Evolutionary conservation across 1,139 yeast genomes (phyloP), one percentile per base, ranked within the genome.

Genomic region (Debaryomyces nepalensis): DNA sequence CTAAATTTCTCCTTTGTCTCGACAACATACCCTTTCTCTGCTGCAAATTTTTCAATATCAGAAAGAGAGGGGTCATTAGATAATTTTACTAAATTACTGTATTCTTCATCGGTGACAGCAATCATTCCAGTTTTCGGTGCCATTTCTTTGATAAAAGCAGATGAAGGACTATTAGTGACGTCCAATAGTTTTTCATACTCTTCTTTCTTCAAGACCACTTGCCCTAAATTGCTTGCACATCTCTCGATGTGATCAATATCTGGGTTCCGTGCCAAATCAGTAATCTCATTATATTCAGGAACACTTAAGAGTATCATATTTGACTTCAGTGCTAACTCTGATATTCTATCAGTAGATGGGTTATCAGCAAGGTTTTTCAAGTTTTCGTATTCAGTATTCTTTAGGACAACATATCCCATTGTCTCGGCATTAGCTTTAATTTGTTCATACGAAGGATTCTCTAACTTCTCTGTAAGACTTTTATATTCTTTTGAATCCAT

Each of bases 1-100:
- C 31, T 16, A 3, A 16, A 61, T 6, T 65, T 69, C 7, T 48
- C 48, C 3, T 41, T 50, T 2, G 56, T 42, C 36, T 76, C 30
- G 3, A 76, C 46, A 6, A 53, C 53, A 26, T 61, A 56, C 2
- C 68, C 68, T 11, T 57, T 42, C 14, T 47, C 51, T 2, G 46
- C 37, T 0, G 79, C 76, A 40, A 64, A 63, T 4, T 56, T 57
- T 8, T 48, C 52, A 15, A 78, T 51, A 41, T 66, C 67, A 6
- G 68, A 62, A 11, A 56, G 33, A 2, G 57, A 39, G 5, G 76
- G 70, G 15, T 38, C 39, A 2, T 57, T 56, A 4, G 58, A 26
- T 11, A 38, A 46, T 3, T 47, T 22, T 8, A 51, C 37, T 50
- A 66, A 45, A 19, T 49, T 45, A 2, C 60, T 55, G 43, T 56